Base-by-base conservation (phyloP, 2,329 filamentous ascomycete genomes). In the Samsoniella hepiali region DNA sequence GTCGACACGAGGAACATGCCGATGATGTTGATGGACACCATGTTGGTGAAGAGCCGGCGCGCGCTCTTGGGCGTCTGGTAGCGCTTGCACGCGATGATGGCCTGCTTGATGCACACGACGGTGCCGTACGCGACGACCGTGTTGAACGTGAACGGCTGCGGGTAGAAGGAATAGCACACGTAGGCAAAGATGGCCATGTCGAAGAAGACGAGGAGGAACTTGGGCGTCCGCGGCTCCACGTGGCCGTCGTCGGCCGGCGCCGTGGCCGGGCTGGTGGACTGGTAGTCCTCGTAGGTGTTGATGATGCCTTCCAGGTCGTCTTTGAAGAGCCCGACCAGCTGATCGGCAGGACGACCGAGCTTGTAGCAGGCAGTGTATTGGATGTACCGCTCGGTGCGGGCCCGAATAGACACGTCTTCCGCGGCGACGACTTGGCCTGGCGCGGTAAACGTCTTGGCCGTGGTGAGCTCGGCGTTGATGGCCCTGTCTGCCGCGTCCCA, bases 101-200 rank as follows among this genome's bases (percentile, higher is more conserved):
- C 58, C 58, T 68, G 67, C 58, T 67, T 68, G 60, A 68, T 64
- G 50, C 62, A 58, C 22, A 68, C 67, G 27, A 68, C 67, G 5
- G 67, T 66, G 45, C 67, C 63, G 44, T 68, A 68, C 7, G 67
- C 67, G 31, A 68, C 66, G 8, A 68, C 66, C 1, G 67, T 68
- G 60, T 67, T 68, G 63, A 68, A 68, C 2, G 67, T 68, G 34
- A 68, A 67, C 3, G 67, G 66, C 60, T 68, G 67, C 5, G 67
- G 61, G 36, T 59, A 68, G 58, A 68, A 68, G 3, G 66, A 68
- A 51, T 67, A 68, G 59, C 66, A 66, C 27, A 67, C 66, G 29
- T 68, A 68, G 42, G 67, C 62, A 44, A 68, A 68, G 27, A 68
- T 65, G 66, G 49, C 62, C 47, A 67, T 50, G 58, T 66, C 67